Base-by-base conservation (phyloP, 202 grass and related monocot species). In the Dendrocalamus latiflorus region DNA sequence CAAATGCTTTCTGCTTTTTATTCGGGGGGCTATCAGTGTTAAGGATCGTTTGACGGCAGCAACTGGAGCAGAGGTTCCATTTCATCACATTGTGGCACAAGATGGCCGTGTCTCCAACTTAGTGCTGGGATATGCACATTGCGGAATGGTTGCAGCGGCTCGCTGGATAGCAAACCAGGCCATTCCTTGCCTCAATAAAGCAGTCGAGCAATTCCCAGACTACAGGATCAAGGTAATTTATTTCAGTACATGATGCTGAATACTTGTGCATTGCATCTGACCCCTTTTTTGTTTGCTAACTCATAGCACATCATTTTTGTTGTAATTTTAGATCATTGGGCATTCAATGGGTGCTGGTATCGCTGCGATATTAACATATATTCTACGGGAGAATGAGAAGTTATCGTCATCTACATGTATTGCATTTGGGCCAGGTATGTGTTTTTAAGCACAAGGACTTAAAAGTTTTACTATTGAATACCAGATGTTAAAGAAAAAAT, bases 331-430 rank as follows among this genome's bases (percentile, higher is more conserved):
- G 97, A 96, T 96, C 61, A 86, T 94, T 85, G 97, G 97, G 28
- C 97, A 99, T 79, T 99, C 93, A 54, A 96, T 99, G 89, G 97
- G 93, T 75, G 97, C 93, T 88, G 88, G 48, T 49, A 89, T 96
- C 68, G 93, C 93, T 69, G 86, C 93, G 62, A 81, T 99, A 79
- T 72, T 99, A 39, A 91, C 97, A 75, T 99, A 91, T 82, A 91
- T 99, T 25, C 84, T 99, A 84, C 93, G 89, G n/a, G 91, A 99
- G 79, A 83, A 91, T 62, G 86, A 91, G 42, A 93, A 86, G 56
- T 81, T 99, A 21, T 96, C 86, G 22, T 92, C 89, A 62, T 83
- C 87, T 51, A 89, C 89, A 24, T 99, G 97, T 85, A 84, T 99
- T 73, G 93, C 97, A 79, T 99, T 92, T 89, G 97, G 87, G 65